Conservation (phyloP, 2,329 filamentous ascomycete species). For the Boeremia lycopersici region DNA sequence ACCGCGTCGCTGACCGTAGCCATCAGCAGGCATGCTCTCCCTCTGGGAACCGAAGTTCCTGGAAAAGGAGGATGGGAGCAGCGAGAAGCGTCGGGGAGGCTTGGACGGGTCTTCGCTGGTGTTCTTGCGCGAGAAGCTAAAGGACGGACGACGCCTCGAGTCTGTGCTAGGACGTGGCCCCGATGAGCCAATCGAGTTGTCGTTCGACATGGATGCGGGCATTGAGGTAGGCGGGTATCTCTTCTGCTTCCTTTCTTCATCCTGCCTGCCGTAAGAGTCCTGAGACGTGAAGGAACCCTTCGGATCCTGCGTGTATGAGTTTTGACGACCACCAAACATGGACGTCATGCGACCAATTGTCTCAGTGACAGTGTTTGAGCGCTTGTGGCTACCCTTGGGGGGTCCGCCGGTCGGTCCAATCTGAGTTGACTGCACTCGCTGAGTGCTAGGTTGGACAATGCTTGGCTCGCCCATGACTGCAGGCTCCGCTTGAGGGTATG, state of each 20-base stretch:
- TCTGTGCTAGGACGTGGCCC: slow-evolving; percentile 55
- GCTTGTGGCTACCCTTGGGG: slow-evolving; percentile 61
- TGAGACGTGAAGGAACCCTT: slow-evolving; percentile 46
- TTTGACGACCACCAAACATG: slow-evolving; percentile 68
- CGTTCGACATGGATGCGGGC: slow-evolving; percentile 71
- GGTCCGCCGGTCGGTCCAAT: slow-evolving; percentile 23
- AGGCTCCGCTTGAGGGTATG: slow-evolving; percentile 61
- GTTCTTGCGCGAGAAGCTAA: slow-evolving; percentile 57
- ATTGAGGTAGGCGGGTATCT: slow-evolving; percentile 92
- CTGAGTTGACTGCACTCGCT: slow-evolving; percentile 60
- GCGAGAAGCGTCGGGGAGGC: slow-evolving; percentile 54
- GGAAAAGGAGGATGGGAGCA: slow-evolving; percentile 57
- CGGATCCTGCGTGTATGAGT: slow-evolving; percentile 38
- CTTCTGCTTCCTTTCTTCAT: slow-evolving; percentile 63
- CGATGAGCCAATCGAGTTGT: slow-evolving; percentile 53
- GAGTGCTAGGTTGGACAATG: slow-evolving; percentile 66
- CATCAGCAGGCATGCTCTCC: slow-evolving; percentile 42
- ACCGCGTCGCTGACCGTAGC: slow-evolving; percentile 29
- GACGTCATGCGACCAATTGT: slow-evolving; percentile 84
- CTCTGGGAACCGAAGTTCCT: slow-evolving; percentile 51
- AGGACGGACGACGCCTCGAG: slow-evolving; percentile 56
- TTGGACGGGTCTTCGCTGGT: slow-evolving; percentile 49
- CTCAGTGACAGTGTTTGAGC: slow-evolving; percentile 69
- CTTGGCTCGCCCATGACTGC: slow-evolving; percentile 48
- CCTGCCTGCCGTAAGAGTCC: slow-evolving; percentile 54